Evolutionary conservation across 768 basidiomycete genomes (phyloP), one percentile per base, ranked within the genome.

Genomic region (Russula brevipes): DNA sequence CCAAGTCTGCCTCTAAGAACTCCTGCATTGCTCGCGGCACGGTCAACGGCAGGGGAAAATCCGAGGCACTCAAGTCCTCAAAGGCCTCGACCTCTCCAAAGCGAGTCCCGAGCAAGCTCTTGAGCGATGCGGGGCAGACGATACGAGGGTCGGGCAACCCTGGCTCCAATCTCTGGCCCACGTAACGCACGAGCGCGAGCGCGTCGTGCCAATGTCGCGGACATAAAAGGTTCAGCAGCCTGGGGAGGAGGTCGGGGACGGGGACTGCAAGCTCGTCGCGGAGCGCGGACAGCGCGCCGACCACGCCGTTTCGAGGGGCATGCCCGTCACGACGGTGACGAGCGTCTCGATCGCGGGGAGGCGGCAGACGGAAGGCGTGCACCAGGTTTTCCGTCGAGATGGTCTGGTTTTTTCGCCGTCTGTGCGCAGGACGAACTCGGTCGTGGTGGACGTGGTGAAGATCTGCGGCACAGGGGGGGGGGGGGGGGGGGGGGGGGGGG

Each of bases 291-390:
- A 61, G 46, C 36, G 60, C 60, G 46, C 46, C 10, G 44, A 61
- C 60, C 12, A 50, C 39, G 54, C 38, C 50, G 54, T 55, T 24
- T 24, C 60, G 36, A 61, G 54, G 8, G 53, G 60, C 54, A 47
- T 61, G 39, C 60, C 60, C 2, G 60, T 61, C 3, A 61, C 60
- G 39, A 61, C 60, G 46, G 55, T 54, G 39, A 61, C 60, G 46
- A 61, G 60, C 46, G 54, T 50, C 6, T 61, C 54, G 24, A 55
- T n/a, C 24, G 54, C 46, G 38, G 60, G 36, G 31, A 61, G 54
- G 8, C 44, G 19, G 31, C 53, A 54, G 38, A 61, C 53, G 60
- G 38, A 61, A 35, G 24, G 55, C 46, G 46, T 61, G 53, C 45
- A 31, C 41, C 11, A 61, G 46, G 54, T 55, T 55, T 31, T 61